Evolutionary conservation across 2,329 filamentous ascomycete species (phyloP).

Genomic region (Pyrenophora tritici-repentis): DNA sequence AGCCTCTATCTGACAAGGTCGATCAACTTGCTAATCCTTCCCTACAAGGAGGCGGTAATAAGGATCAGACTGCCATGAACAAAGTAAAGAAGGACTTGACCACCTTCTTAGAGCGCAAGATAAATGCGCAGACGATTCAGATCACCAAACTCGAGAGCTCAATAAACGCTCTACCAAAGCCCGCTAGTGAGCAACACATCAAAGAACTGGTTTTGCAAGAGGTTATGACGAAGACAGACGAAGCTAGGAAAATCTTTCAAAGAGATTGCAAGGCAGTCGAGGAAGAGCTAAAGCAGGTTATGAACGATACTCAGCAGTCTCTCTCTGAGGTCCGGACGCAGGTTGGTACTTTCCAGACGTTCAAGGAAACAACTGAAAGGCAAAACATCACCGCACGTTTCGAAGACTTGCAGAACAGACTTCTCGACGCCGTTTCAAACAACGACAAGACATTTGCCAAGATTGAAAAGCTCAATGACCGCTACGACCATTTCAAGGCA

Average conservation of each 20-base stretch:
- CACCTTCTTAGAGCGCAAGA: neutral
- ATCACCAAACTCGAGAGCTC: neutral
- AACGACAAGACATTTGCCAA: neutral
- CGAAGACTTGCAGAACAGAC: neutral
- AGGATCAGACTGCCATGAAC: too few relatives aligned
- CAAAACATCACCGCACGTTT: constrained; percentile 1
- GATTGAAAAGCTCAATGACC: neutral
- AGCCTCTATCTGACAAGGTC: too few relatives aligned
- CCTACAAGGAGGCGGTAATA: too few relatives aligned
- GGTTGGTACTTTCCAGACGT: neutral
- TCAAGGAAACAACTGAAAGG: neutral
- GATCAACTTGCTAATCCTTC: too few relatives aligned
- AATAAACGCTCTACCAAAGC: neutral
- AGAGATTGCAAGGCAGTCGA: neutral
- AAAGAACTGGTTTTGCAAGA: neutral
- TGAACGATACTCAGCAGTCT: neutral
- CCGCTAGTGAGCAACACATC: neutral
- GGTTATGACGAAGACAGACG: neutral
- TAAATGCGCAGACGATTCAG: neutral
- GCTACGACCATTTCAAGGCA: neutral
- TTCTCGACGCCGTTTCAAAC: neutral
- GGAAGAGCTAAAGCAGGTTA: neutral
- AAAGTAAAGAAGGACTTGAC: too few relatives aligned
- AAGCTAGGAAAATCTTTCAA: neutral
- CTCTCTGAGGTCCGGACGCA: neutral